phyloP scores from a whole-genome alignment of 2,329 filamentous ascomycete genomes.

The Tympanopsis confertula region DNA sequence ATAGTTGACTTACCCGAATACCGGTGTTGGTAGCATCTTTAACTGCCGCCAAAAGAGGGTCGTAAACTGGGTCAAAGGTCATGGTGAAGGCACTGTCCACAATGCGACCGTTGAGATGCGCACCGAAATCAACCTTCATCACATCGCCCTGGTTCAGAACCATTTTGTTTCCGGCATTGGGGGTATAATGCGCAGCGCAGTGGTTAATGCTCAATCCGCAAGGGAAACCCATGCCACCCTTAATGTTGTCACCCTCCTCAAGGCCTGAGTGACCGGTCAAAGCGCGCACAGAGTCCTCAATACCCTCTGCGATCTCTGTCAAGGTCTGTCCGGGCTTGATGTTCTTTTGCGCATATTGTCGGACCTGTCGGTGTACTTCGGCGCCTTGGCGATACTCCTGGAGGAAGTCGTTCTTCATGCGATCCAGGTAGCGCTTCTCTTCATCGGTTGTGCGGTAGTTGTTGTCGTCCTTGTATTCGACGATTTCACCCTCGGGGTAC shows the following conservation, averaged over 20 bases:
- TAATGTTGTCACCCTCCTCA: constrained; percentile 65
- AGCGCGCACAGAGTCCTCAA: constrained; percentile 70
- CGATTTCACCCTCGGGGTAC: constrained; percentile 70
- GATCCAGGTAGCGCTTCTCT: constrained; percentile 74
- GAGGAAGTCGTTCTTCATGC: constrained; percentile 69
- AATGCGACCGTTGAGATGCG: constrained; percentile 70
- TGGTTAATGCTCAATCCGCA: constrained; percentile 76
- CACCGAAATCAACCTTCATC: constrained; percentile 73
- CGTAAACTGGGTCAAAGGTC: constrained; percentile 63
- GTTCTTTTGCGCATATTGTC: constrained; percentile 69
- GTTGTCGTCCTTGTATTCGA: constrained; percentile 70
- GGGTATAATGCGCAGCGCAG: constrained; percentile 76
- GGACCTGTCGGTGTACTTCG: constrained; percentile 81
- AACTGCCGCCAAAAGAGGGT: constrained; percentile 63
- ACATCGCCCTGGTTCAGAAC: constrained; percentile 63
- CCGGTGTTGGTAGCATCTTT: constrained; percentile 57
- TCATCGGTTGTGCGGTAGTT: constrained; percentile 68
- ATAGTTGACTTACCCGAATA: constrained; percentile 1
- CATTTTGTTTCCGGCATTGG: constrained; percentile 77
- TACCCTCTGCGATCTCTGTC: constrained; percentile 76
- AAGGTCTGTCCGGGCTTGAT: constrained; percentile 73
- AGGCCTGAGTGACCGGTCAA: constrained; percentile 67
- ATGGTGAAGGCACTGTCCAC: constrained; percentile 75
- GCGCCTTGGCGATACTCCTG: constrained; percentile 72
- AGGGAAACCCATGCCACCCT: constrained; percentile 77